Evolutionary conservation across 768 basidiomycete genomes (phyloP).

Genomic region (Mycena floridula): DNA sequence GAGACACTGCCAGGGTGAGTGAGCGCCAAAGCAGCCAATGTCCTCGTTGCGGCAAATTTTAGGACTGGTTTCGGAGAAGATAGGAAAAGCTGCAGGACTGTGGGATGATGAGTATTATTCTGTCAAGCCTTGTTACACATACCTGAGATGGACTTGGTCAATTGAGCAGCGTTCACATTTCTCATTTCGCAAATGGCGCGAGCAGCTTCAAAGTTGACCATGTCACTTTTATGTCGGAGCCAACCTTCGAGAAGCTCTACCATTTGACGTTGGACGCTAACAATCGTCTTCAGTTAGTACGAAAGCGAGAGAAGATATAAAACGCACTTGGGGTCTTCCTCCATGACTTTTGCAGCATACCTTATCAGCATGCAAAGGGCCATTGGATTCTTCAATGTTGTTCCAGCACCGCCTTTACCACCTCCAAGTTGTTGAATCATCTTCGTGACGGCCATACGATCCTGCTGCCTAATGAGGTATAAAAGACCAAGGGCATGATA

Average conservation of each 20-base stretch:
- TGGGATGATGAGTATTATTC: background rate
- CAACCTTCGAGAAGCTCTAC: conserved; percentile 91
- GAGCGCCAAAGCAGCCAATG: conserved; percentile 83
- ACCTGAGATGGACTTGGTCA: conserved; percentile 89
- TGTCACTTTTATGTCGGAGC: conserved; percentile 97
- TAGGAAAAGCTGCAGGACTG: conserved; percentile 92
- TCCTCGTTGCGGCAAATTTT: conserved; percentile 96
- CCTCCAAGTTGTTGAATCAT: conserved; percentile 98
- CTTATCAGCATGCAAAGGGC: conserved; percentile 98
- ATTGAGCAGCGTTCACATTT: conserved; percentile 67
- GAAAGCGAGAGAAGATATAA: background rate
- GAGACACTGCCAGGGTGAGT: conserved; percentile 84
- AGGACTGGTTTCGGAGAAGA: conserved; percentile 92
- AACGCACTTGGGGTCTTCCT: conserved; percentile 95
- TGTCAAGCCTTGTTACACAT: conserved; percentile 18
- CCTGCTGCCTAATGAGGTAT: conserved; percentile 93
- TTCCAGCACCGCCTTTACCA: conserved; percentile 77
- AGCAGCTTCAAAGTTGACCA: conserved; percentile 99
- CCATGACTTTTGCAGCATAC: conserved; percentile 97
- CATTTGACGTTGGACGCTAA: conserved; percentile 87
- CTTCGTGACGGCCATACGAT: conserved; percentile 98
- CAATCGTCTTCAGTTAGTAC: conserved; percentile 4
- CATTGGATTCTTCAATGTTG: conserved; percentile 90
- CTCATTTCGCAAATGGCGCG: conserved; percentile 97
- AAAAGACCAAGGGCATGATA: conserved; percentile 94